Evolutionary conservation across 2,329 filamentous ascomycete genomes (phyloP).

Genomic region (Sporothrix dimorphospora): DNA sequence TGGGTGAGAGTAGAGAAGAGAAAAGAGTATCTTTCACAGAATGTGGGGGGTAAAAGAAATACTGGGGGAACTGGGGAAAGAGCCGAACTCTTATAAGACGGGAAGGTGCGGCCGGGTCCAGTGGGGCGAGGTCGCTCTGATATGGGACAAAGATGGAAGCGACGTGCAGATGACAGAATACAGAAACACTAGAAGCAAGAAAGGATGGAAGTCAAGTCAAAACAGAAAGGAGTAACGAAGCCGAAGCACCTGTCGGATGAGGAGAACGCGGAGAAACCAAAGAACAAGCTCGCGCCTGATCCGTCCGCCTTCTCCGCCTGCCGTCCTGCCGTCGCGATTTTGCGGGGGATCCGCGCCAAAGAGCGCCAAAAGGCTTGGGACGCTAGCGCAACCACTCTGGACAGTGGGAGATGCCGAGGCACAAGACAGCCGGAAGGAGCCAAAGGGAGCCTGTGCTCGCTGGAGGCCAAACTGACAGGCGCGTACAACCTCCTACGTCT

Average conservation of each 20-base stretch:
- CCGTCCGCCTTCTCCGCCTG: neutral
- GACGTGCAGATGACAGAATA: neutral
- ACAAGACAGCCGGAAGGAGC: constrained; percentile 10
- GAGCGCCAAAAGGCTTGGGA: neutral
- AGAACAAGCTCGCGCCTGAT: neutral
- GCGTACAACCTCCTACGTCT: too few species aligned
- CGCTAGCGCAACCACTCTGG: constrained; percentile 15
- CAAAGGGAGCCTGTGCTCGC: neutral
- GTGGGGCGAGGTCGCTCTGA: neutral
- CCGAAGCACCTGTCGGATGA: neutral
- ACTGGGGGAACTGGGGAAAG: neutral
- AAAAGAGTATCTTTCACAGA: neutral
- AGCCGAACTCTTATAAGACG: neutral
- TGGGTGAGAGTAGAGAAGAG: too few species aligned
- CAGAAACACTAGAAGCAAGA: neutral
- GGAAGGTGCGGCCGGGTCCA: neutral
- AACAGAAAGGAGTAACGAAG: neutral
- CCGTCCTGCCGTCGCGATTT: neutral
- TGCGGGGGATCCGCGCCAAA: constrained; percentile 13
- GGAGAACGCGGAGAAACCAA: neutral
- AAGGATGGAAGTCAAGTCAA: neutral
- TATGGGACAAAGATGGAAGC: neutral
- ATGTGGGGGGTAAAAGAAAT: neutral
- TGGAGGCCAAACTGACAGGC: neutral
- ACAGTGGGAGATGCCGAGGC: constrained; percentile 17